Base-by-base conservation (phyloP, 2,329 filamentous ascomycete genomes). In the Akanthomyces lecanii region DNA sequence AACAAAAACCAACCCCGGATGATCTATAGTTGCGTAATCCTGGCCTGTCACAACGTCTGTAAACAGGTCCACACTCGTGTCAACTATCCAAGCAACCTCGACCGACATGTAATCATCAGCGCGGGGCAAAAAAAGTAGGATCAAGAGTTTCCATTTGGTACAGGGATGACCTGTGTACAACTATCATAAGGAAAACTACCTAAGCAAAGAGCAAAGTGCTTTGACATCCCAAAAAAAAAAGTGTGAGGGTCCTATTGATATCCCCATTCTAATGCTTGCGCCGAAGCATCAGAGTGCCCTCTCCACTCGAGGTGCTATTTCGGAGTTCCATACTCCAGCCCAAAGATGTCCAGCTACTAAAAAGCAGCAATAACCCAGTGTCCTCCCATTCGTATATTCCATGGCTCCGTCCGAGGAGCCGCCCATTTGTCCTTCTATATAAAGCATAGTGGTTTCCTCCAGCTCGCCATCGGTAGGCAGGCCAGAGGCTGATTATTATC, bases 191-290 rank as follows among this genome's bases (percentile, higher is more conserved):
- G 44, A 55, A 56, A 25, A 63, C 61, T 63, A 63, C 52, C 61
- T 57, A 63, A 52, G 36, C 45, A 62, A 38, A 38, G 44, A 51
- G 60, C 59, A 57, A 28, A 45, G 23, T 21, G 53, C 53, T 40
- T 33, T 45, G 44, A 42, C 53, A 25, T 61, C 58, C 58, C 58
- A 38, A 50, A 62, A 50, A 56, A 63, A 61, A 61, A 61, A 62
- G 56, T 54, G 18, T 12, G n/a, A 62, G 53, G 44, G 61, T 63
- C 61, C 61, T 57, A 50, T 63, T 63, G 3, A 50, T 56, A 63
- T 63, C 61, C 61, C 58, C 51, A 10, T 23, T 57, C 61, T n/a
- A 11, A n/a, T 12, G 36, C 48, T 48, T 61, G 30, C 33, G 36
- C 40, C 48, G 36, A 36, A 53, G 50, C 58, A 45, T 33, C 36